Base-by-base conservation (phyloP, 139 green algal genomes). In the Chlorella sp. region DNA sequence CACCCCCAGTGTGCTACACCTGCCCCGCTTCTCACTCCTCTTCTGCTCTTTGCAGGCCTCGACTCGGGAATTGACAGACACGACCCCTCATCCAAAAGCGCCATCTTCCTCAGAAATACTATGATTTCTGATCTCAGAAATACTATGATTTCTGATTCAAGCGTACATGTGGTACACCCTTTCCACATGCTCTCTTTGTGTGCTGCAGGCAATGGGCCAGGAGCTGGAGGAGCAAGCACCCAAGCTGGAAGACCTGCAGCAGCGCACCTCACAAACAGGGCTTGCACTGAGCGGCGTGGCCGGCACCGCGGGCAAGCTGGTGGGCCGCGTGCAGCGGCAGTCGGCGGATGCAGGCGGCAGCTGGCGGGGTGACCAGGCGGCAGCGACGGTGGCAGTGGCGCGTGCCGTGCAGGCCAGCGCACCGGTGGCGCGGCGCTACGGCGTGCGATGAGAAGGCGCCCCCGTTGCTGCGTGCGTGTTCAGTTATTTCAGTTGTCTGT, bases 221-320 rank as follows among this genome's bases (percentile, higher is more conserved):
- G 89, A 92, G 84, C 78, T 92, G 32, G 71, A 61, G 22, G 66
- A 88, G 53, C 89, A 92, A 40, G 48, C 3, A 2, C 82, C 81
- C 9, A 57, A 89, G 42, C 18, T 92, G 32, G 83, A 89, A 0
- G 42, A 21, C 11, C 85, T 92, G 78, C 40, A 81, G 28, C 26
- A 80, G 40, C 71, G 69, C 21, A 73, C 83, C 28, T 53, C 77
- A 21, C 14, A 82, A 14, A 24, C 86, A 7, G 86, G 71, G 12
- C 22, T 37, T 0, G 57, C 40, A 0, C 73, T 89, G n/a, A 39
- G 57, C 9, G 21, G 34, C 48, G 80, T 83, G 22, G 79, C 68
- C 5, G 22, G 36, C 22, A 22, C 66, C 30, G 84, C 84, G 3
- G 84, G 66, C n/a, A 80, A 68, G 60, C 71, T 88, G 84, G 64